Conservation (phyloP, 2,329 filamentous ascomycete species). For the Diaporthe humulicola region DNA sequence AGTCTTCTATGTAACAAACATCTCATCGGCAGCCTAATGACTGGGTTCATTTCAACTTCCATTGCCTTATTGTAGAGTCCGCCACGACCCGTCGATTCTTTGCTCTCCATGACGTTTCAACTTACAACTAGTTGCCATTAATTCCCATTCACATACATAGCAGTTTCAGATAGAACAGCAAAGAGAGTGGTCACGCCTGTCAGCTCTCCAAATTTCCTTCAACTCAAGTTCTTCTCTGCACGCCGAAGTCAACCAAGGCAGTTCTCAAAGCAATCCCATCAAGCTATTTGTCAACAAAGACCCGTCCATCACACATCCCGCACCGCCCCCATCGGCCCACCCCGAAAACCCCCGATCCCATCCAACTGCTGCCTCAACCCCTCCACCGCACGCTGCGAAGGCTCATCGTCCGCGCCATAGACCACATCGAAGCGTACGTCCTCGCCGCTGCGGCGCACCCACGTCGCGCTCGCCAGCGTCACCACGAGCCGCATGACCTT, state of each 20-base stretch:
- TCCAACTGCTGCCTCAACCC: conserved; percentile 5
- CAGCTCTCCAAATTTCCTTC: too few relatives aligned
- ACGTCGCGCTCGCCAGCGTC: neutral
- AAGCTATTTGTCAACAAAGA: conserved; percentile 3
- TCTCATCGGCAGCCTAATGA: too few relatives aligned
- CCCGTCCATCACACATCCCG: neutral
- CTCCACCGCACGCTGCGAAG: neutral
- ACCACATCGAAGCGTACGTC: conserved; percentile 8
- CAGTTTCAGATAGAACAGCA: too few relatives aligned
- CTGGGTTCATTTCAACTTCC: too few relatives aligned
- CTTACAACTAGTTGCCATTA: too few relatives aligned
- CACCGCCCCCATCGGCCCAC: neutral
- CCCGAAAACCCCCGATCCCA: neutral
- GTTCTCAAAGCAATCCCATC: neutral
- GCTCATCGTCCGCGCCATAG: neutral
- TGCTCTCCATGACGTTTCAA: too few relatives aligned
- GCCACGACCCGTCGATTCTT: too few relatives aligned
- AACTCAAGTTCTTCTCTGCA: too few relatives aligned
- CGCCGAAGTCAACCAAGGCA: neutral
- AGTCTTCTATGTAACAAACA: too few relatives aligned
- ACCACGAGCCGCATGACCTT: conserved; percentile 2
- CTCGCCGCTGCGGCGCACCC: neutral
- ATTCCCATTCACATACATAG: too few relatives aligned
- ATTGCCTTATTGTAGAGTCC: too few relatives aligned
- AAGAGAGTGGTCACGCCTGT: too few relatives aligned